Evolutionary conservation across 768 basidiomycete genomes (phyloP), one percentile per base, ranked within the genome.

Genomic region (Amanita thiersii): DNA sequence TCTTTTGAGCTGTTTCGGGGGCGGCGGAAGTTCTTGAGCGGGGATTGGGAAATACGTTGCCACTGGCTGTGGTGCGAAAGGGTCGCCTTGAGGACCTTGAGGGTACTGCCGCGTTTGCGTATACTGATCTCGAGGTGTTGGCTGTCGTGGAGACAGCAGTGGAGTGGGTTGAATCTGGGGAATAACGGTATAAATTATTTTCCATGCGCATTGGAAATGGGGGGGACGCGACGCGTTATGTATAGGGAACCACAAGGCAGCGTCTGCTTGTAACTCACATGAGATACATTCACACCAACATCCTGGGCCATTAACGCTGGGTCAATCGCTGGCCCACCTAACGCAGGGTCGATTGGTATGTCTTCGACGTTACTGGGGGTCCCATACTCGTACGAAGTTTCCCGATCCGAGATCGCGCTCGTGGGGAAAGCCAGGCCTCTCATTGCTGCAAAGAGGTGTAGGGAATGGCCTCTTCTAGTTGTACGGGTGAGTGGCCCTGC

Each of bases 311-410:
- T 59, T 39, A 78, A 61, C 44, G 65, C 64, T 19, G 76, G 75
- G 65, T 77, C 78, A 49, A 79, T 73, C 47, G 66, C 54, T 15
- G 67, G 59, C 24, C 57, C 70, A 36, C 62, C 72, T 49, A 86
- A 75, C 30, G 76, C 79, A 53, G 86, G 86, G 75, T 88, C 85
- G 68, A 87, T 86, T 50, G 83, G 82, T 59, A 87, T 81, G 62
- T 76, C 72, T 66, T 77, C 71, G 57, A 59, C 61, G 63, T 65
- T 69, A 66, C 68, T 71, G 48, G 79, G 76, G 10, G 78, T 78
- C 51, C 71, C 72, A 52, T 70, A 65, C 47, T 82, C 79, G 60
- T 75, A 68, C 21, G 77, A 72, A 25, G 64, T 55, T 58, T 80
- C 77, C 48, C 69, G 76, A 63, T 72, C 65, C 58, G 60, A 70